Evolutionary conservation across 441 rosid species (phyloP).

Genomic region (Pelargonium fulgidum): DNA sequence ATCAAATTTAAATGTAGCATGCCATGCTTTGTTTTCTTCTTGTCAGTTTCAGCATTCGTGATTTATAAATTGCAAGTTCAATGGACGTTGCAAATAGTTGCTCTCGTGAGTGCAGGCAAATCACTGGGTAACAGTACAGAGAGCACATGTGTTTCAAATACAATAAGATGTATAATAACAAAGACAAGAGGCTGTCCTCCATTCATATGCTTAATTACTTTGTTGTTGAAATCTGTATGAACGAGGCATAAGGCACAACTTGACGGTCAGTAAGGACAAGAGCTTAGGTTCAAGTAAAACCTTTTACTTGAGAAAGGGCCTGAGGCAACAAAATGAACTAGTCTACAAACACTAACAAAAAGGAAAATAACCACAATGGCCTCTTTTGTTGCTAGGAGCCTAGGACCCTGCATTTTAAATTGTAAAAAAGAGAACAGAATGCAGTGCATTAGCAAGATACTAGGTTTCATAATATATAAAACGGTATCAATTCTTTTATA

Average conservation of each 20-base stretch:
- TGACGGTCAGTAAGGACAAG: not conserved
- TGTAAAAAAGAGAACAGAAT: not conserved
- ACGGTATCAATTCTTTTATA: not conserved
- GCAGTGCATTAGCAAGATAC: not conserved
- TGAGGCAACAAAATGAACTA: not conserved
- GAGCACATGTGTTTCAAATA: not conserved
- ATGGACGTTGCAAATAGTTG: not conserved
- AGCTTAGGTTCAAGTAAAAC: not conserved
- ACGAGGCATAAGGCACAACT: not conserved
- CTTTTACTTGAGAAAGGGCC: not conserved
- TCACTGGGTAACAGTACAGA: not conserved
- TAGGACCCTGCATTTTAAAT: not conserved
- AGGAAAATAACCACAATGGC: not conserved
- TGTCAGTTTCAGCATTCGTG: not conserved
- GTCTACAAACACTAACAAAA: not conserved
- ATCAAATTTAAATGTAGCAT: slow-evolving; percentile 16
- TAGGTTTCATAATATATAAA: not conserved
- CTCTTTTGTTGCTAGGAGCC: not conserved
- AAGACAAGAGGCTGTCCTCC: not conserved
- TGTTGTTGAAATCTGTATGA: not conserved
- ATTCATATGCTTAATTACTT: not conserved
- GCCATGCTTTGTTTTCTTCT: not conserved
- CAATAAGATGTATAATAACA: not conserved
- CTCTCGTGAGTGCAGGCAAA: not conserved
- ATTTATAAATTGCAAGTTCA: not conserved